phyloP scores from a whole-genome alignment of 352 stramenopile genomes.

The Phytophthora nicotianae region DNA sequence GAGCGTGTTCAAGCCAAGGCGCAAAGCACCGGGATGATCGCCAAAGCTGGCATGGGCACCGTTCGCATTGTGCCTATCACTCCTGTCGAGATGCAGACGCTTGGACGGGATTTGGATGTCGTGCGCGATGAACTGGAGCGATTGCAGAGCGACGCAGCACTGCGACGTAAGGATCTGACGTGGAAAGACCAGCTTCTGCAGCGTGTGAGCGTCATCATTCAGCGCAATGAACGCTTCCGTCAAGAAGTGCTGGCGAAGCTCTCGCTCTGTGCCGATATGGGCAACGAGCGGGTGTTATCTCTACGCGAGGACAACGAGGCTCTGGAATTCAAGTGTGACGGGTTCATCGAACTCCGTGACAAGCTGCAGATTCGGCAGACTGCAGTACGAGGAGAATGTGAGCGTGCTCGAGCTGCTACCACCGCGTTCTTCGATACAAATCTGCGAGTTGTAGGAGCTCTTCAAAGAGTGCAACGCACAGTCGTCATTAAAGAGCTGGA shows the following conservation, averaged over 20 bases:
- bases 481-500: constrained; percentile 52
- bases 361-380: constrained; percentile 33
- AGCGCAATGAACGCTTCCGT: constrained; percentile 72
- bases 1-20: constrained; percentile 71
- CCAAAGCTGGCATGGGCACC: constrained; percentile 68
- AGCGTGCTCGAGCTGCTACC: constrained; percentile 30
- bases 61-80: constrained; percentile 72
- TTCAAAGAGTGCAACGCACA: constrained; percentile 55
- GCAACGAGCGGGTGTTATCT: constrained; percentile 64
- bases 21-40: constrained; percentile 70
- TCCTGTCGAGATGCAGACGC: constrained; percentile 42
- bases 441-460: constrained; percentile 55
- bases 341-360: constrained; percentile 31
- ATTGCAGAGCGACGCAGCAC: constrained; percentile 42
- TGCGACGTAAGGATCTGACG: constrained; percentile 46
- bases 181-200: constrained; percentile 77
- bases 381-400: constrained; percentile 44
- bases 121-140: constrained; percentile 49
- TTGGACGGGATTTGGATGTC: constrained; percentile 51
- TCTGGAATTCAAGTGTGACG: constrained; percentile 46
- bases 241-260: constrained; percentile 52
- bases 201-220: constrained; percentile 66
- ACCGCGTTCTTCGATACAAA: constrained; percentile 70
- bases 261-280: constrained; percentile 36
- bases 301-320: constrained; percentile 62